Conservation (phyloP, 345 rosid genomes). For the Rhodamnia argentea region DNA sequence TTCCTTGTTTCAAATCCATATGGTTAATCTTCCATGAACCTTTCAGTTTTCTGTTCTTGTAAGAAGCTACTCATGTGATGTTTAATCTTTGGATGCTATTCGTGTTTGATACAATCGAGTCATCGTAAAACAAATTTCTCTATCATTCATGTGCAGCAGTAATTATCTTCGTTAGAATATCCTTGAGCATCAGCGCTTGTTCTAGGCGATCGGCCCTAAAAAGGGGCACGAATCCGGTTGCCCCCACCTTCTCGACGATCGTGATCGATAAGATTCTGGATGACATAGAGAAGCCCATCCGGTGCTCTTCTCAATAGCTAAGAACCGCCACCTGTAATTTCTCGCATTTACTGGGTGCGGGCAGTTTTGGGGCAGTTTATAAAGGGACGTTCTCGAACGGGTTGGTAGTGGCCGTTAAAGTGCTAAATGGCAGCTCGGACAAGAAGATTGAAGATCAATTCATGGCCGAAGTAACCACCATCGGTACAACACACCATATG, state of each 20-base stretch:
- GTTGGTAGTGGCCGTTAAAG: neutral
- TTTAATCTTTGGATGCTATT: neutral
- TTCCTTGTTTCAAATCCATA: neutral
- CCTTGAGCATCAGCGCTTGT: neutral
- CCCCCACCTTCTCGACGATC: neutral
- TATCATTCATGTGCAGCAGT: neutral
- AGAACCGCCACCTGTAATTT: neutral
- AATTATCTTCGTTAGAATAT: neutral
- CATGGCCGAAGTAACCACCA: constrained; percentile 10
- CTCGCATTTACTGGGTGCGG: neutral
- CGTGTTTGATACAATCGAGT: neutral
- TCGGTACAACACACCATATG: constrained; percentile 2
- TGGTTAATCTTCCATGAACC: neutral
- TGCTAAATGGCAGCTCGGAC: neutral
- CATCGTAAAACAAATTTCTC: neutral
- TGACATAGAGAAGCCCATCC: neutral
- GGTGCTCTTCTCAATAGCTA: constrained; percentile 2
- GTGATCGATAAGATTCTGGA: neutral
- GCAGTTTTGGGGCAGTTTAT: constrained; percentile 9
- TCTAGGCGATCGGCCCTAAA: neutral
- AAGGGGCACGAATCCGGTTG: neutral
- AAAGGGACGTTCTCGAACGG: constrained; percentile 5
- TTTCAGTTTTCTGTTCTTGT: neutral
- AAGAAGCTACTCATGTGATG: neutral
- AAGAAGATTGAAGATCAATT: constrained; percentile 1